These are phyloP conservation scores for Backusella liffmaniae DNA, from an alignment of 192 early-diverging fungal species.

Conservation along the genomic window DNA sequence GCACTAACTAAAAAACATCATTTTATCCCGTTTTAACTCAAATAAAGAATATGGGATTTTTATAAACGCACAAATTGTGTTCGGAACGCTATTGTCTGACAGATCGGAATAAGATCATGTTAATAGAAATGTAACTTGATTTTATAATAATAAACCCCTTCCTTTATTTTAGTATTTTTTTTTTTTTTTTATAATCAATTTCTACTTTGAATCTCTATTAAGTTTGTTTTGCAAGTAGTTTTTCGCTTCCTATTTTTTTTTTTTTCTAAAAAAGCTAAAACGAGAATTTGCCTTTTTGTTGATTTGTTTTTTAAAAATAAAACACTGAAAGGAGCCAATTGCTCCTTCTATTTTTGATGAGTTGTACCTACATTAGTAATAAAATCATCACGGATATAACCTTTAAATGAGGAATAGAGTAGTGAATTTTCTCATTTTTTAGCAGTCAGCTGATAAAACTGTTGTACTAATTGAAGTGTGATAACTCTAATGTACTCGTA, in stretches of 20 bases:
- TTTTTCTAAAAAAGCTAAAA: background rate
- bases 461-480: background rate
- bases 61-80: background rate
- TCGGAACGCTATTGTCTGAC: background rate
- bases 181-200: background rate
- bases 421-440: background rate
- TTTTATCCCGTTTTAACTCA: background rate
- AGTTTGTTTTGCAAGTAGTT: background rate
- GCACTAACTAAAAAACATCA: background rate
- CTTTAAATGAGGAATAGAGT: background rate
- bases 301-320: background rate
- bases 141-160: background rate
- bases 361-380: background rate
- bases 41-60: background rate
- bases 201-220: background rate
- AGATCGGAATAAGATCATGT: background rate
- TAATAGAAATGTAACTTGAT: background rate
- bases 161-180: background rate
- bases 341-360: background rate
- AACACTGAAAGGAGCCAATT: background rate
- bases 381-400: background rate
- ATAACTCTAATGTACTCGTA: background rate
- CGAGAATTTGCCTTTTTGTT: background rate
- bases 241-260: background rate
- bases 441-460: background rate